phyloP scores from a whole-genome alignment of 257 asterid genomes.

The Lithospermum erythrorhizon region DNA sequence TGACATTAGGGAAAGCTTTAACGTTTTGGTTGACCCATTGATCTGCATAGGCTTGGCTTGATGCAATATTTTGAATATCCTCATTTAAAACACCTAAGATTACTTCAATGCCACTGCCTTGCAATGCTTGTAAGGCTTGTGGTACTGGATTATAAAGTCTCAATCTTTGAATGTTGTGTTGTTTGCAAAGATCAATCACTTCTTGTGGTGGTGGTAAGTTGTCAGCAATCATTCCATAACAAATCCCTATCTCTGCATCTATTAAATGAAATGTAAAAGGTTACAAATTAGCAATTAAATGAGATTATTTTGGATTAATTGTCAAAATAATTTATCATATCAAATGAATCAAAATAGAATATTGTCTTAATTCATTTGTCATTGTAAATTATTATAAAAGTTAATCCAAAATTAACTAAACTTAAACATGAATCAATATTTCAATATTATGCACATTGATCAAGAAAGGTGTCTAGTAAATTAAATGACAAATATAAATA shows the following conservation, averaged over 20 bases:
- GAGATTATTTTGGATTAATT: too few relatives aligned
- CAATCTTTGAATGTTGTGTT: conserved; percentile 14
- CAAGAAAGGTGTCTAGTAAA: too few relatives aligned
- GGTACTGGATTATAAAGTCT: conserved; percentile 19
- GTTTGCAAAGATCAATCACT: conserved; percentile 19
- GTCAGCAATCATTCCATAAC: conserved; percentile 21
- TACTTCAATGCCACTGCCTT: conserved; percentile 20
- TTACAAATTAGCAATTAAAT: too few relatives aligned
- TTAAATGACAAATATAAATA: too few relatives aligned
- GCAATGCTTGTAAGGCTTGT: conserved; percentile 17
- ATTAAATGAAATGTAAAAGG: neutral
- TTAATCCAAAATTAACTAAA: too few relatives aligned
- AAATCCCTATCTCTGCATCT: conserved; percentile 21
- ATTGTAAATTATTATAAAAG: too few relatives aligned
- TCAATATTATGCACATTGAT: too few relatives aligned
- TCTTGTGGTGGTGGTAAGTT: conserved; percentile 23
- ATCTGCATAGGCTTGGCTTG: conserved; percentile 7
- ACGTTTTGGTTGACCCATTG: conserved; percentile 25
- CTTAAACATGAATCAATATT: too few relatives aligned
- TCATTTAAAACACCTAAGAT: conserved; percentile 20
- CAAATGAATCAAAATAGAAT: too few relatives aligned
- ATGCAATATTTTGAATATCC: conserved; percentile 17
- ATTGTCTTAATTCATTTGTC: too few relatives aligned
- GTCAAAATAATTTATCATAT: too few relatives aligned
- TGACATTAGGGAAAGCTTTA: conserved; percentile 7